Percentiles rank a stretch among this genome's conserved stretches.
These are phyloP conservation scores for Phragmites australis DNA, from an alignment of 176 grass and related monocot species.

Conservation along the genomic window DNA sequence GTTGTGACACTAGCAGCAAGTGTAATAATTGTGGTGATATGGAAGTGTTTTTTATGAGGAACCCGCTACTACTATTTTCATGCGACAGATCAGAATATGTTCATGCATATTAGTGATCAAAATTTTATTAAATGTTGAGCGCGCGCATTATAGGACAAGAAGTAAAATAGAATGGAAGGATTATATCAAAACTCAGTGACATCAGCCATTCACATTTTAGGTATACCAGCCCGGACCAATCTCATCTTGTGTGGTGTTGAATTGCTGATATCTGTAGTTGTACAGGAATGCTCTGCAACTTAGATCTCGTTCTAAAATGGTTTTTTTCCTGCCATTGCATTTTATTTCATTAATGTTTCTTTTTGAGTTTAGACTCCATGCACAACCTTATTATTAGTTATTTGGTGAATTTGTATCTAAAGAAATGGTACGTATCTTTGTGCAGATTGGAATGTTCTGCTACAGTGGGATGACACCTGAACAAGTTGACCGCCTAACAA, in stretches of 20 bases:
- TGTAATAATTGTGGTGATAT: neutral
- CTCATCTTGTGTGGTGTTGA: neutral
- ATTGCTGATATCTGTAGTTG: conserved; percentile 1
- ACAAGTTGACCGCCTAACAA: conserved; percentile 83
- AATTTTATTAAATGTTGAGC: neutral
- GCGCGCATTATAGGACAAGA: neutral
- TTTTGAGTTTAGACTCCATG: neutral
- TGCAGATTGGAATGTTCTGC: conserved; percentile 98
- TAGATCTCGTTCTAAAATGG: neutral
- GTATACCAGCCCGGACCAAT: conserved; percentile 20
- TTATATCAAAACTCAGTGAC: neutral
- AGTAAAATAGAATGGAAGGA: neutral
- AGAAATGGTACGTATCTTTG: neutral
- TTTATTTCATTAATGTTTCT: neutral
- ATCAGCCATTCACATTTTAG: neutral
- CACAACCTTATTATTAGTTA: neutral
- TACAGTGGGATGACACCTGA: conserved; percentile 97
- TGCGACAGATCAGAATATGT: neutral
- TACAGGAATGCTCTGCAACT: neutral
- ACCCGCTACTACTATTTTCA: too few relatives aligned
- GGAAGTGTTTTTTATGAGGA: neutral
- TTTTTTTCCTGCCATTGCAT: neutral
- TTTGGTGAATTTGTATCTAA: conserved; percentile 2
- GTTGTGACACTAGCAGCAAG: neutral
- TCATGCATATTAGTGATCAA: neutral